These are phyloP conservation scores for Lactarius pseudohatsudake DNA, from an alignment of 768 basidiomycete genomes.

Conservation along the genomic window DNA sequence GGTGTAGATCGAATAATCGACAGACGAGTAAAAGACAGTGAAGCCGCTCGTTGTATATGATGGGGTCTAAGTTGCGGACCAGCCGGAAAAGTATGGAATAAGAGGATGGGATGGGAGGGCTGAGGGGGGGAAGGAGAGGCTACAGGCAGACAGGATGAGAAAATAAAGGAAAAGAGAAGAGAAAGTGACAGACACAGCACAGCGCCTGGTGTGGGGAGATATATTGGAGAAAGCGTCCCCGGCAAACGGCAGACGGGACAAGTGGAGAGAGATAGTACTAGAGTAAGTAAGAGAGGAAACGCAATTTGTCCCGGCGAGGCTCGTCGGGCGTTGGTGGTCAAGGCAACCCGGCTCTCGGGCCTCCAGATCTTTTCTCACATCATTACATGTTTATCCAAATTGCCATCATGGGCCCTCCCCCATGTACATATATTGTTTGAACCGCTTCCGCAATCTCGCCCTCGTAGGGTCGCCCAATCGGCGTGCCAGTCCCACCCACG, in stretches of 20 bases:
- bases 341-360: constrained; percentile 42
- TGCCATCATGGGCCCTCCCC: constrained; percentile 32
- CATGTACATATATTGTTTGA: constrained; percentile 75
- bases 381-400: constrained; percentile 5
- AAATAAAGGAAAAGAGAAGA: constrained; percentile 30
- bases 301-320: constrained; percentile 30
- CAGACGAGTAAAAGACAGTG: constrained; percentile 28
- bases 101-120: constrained; percentile 29
- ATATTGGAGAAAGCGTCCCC: constrained; percentile 26
- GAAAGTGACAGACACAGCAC: constrained; percentile 10
- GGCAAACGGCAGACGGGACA: constrained; percentile 24
- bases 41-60: constrained; percentile 15
- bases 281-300: constrained; percentile 21
- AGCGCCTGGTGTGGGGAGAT: constrained; percentile 27
- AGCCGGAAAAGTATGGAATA: constrained; percentile 45
- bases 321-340: constrained; percentile 50
- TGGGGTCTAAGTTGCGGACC: constrained; percentile 47
- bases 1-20: constrained; percentile 22
- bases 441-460: constrained; percentile 58
- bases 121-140: constrained; percentile 32
- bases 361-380: constrained; percentile 16
- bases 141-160: constrained; percentile 14
- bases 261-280: constrained; percentile 18
- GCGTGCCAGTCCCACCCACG: constrained; percentile 69
- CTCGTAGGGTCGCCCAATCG: constrained; percentile 54